Conservation (phyloP, 2,329 filamentous ascomycete genomes). For the Tolypocladium album region DNA sequence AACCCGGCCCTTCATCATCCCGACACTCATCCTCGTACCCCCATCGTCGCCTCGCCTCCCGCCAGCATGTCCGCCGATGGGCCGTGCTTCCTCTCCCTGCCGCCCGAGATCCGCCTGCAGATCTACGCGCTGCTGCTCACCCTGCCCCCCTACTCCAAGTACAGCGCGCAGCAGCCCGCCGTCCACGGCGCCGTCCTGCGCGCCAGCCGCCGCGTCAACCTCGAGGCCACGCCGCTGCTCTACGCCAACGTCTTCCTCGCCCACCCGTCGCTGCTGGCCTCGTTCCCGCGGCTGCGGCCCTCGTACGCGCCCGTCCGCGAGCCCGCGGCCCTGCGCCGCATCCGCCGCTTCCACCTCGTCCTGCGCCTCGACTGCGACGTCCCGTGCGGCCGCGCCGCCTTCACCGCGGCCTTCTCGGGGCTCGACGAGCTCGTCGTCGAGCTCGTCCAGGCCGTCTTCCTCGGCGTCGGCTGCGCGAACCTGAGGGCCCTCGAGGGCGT, state of each 20-base stretch:
- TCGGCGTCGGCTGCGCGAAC: slow-evolving; percentile 25
- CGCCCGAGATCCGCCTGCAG: slow-evolving; percentile 34
- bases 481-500: slow-evolving; percentile 31
- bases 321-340: slow-evolving; percentile 16
- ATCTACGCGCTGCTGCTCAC: slow-evolving; percentile 33
- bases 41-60: background rate
- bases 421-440: slow-evolving; percentile 28
- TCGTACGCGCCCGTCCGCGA: slow-evolving; percentile 20
- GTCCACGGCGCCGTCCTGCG: slow-evolving; percentile 29
- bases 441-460: slow-evolving; percentile 25
- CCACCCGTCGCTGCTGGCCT: slow-evolving; percentile 27
- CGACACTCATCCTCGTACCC: too few species aligned
- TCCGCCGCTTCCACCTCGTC: slow-evolving; percentile 27
- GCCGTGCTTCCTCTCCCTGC: slow-evolving; percentile 25
- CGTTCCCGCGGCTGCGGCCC: slow-evolving; percentile 27
- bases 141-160: slow-evolving; percentile 18
- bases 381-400: slow-evolving; percentile 18
- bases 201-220: slow-evolving; percentile 27
- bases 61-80: background rate
- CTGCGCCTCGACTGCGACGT: slow-evolving; percentile 30
- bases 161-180: background rate
- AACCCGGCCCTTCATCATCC: too few species aligned
- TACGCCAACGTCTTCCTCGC: slow-evolving; percentile 35
- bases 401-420: slow-evolving; percentile 22
- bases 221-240: slow-evolving; percentile 28